Base-by-base conservation (phyloP, 2,329 filamentous ascomycete species). In the Talaromyces pinophilus region DNA sequence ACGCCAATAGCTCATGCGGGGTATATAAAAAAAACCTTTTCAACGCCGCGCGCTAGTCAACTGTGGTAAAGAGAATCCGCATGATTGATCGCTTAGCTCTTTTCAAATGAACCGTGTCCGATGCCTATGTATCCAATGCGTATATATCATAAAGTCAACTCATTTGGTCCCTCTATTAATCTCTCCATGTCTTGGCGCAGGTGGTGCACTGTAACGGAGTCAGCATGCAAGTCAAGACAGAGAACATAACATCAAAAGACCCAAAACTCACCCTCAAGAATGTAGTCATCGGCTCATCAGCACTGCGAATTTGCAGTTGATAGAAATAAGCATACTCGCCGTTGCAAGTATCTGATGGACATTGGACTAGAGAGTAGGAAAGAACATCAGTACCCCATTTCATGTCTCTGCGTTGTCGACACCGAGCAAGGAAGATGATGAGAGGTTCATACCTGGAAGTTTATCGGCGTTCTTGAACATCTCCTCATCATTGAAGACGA, bases 201-300 rank as follows among this genome's bases (percentile, higher is more conserved):
- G 77, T 76, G 44, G 78, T 81, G 74, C 82, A 83, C 81, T 82
- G 67, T 33, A 61, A 28, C 61, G 28, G 28, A 17, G 54, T 63
- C 11, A 52, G 38, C 19, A 59, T 46, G 42, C n/a, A 40, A 42
- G 22, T 22, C 50, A 19, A 13, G 13, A 5, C 50, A 54, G 50
- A n/a, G 33, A 62, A 35, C 1, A 5, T 2, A 8, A 40, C 10
- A 64, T 2, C 46, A 44, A 15, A 1, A 48, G 19, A 52, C 30
- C 4, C 8, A 52, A 40, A 40, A 61, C 67, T n/a, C 17, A 92
- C 91, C 87, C 93, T 95, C 81, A 90, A 96, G 80, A 98, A 98
- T 68, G 89, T 94, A 71, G 95, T 99, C 91, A 97, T 97, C 68
- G 95, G 95, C 84, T 99, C 95, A 81, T 99, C 95, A 62, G 95